phyloP scores from a whole-genome alignment of 108 stramenopile species.

The Cyclotella distinguenda region DNA sequence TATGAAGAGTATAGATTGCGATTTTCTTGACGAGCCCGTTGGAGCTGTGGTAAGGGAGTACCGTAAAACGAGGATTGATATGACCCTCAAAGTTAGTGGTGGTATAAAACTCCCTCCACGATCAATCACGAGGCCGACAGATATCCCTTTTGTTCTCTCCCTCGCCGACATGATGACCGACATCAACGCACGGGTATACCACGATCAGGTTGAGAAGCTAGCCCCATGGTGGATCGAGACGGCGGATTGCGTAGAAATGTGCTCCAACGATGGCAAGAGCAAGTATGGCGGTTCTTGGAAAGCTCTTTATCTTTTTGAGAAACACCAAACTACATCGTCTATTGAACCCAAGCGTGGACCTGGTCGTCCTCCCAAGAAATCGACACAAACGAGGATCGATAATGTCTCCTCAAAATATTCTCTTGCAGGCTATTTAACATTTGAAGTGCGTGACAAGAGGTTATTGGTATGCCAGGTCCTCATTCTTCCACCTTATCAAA shows the following conservation, averaged over 20 bases:
- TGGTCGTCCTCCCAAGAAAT: not conserved
- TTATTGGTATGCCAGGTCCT: slow-evolving; percentile 73
- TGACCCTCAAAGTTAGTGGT: slow-evolving; percentile 16
- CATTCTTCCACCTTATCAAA: slow-evolving; percentile 75
- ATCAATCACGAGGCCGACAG: not conserved
- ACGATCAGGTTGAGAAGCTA: slow-evolving; percentile 61
- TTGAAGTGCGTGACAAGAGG: slow-evolving; percentile 27
- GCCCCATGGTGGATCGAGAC: slow-evolving; percentile 80
- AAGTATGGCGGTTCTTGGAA: slow-evolving; percentile 64
- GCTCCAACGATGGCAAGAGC: slow-evolving; percentile 25
- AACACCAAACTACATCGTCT: slow-evolving; percentile 21
- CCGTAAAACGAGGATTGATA: slow-evolving; percentile 7
- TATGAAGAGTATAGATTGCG: slow-evolving; percentile 15
- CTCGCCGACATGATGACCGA: slow-evolving; percentile 53
- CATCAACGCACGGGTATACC: slow-evolving; percentile 49
- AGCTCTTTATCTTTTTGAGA: slow-evolving; percentile 71
- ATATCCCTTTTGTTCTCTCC: slow-evolving; percentile 53
- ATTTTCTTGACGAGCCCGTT: slow-evolving; percentile 33
- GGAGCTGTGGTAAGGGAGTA: slow-evolving; percentile 24
- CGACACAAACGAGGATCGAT: not conserved
- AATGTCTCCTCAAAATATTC: slow-evolving; percentile 37
- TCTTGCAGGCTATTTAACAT: slow-evolving; percentile 71
- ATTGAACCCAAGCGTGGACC: not conserved
- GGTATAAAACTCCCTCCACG: not conserved
- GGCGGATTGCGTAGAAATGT: slow-evolving; percentile 65